Conservation (phyloP, 2,329 filamentous ascomycete species). For the Claviceps sorghi region DNA sequence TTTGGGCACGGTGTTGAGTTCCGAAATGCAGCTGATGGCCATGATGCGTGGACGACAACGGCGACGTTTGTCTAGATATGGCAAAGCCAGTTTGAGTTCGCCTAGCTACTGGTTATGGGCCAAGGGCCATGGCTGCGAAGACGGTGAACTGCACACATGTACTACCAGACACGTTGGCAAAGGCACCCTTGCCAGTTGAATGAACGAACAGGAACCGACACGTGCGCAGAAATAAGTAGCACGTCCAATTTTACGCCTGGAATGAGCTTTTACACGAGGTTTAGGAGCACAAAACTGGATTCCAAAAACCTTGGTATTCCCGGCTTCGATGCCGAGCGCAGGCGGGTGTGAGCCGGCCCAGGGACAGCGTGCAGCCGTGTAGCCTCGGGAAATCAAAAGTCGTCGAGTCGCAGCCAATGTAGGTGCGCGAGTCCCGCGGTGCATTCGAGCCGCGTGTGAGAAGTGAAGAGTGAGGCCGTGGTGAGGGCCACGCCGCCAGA, state of each 20-base stretch:
- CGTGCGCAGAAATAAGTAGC: not conserved
- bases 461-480: not conserved
- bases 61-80: slow-evolving; percentile 32
- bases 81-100: not conserved
- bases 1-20: slow-evolving; percentile 85
- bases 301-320: slow-evolving; percentile 3
- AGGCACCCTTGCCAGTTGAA: not conserved
- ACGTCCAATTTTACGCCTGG: not conserved
- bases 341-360: slow-evolving; percentile 5
- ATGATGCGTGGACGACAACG: slow-evolving; percentile 35
- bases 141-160: not conserved
- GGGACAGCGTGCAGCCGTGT: slow-evolving; percentile 5
- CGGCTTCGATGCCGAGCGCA: slow-evolving; percentile 1
- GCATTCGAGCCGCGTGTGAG: not conserved
- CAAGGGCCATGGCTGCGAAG: not conserved
- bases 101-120: not conserved
- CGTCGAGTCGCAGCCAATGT: not conserved
- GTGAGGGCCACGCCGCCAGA: not conserved
- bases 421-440: not conserved
- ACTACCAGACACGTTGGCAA: not conserved
- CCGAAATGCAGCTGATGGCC: slow-evolving; percentile 39
- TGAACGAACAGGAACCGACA: not conserved
- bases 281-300: slow-evolving; percentile 1
- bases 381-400: slow-evolving; percentile 5
- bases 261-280: not conserved